These are phyloP conservation scores for Phellopilus nigrolimitatus DNA, from an alignment of 1,284 basidiomycete genomes.

Conservation along the genomic window DNA sequence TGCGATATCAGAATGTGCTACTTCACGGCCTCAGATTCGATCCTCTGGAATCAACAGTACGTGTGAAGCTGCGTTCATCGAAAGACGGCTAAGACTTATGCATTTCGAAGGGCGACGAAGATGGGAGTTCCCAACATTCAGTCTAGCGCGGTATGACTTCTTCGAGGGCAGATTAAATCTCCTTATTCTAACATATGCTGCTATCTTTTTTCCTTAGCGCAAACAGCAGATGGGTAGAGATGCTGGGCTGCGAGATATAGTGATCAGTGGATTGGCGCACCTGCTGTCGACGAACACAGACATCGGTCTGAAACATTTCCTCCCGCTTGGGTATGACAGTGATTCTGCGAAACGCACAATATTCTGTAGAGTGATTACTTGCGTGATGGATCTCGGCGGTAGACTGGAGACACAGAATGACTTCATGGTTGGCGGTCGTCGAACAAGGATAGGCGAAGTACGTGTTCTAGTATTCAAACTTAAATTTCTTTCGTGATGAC, in stretches of 20 bases:
- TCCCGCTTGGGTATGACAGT: conserved; percentile 74
- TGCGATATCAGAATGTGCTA: conserved; percentile 67
- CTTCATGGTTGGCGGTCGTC: conserved; percentile 45
- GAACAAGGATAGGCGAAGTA: conserved; percentile 65
- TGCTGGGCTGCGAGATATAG: conserved; percentile 53
- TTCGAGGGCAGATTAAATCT: neutral
- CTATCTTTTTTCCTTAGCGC: neutral
- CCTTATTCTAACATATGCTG: no score
- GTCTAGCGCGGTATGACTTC: conserved; percentile 1
- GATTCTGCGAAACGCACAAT: conserved; percentile 74
- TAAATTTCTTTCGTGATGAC: neutral
- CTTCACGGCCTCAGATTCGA: conserved; percentile 50
- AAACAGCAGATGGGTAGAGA: conserved; percentile 4
- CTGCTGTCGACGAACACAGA: conserved; percentile 84
- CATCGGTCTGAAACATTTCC: conserved; percentile 84
- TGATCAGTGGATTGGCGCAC: conserved; percentile 76
- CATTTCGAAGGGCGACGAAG: conserved; percentile 7
- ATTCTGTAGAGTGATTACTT: conserved; percentile 85
- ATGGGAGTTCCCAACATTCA: conserved; percentile 16
- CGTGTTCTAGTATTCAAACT: conserved; percentile 25
- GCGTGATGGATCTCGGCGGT: conserved; percentile 78
- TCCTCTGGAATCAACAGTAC: conserved; percentile 26
- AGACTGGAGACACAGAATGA: conserved; percentile 61
- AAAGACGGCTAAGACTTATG: neutral
- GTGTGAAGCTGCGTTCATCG: neutral